These are phyloP conservation scores for Penicillium sp. DNA, from an alignment of 2,329 filamentous ascomycete species.

Conservation along the genomic window DNA sequence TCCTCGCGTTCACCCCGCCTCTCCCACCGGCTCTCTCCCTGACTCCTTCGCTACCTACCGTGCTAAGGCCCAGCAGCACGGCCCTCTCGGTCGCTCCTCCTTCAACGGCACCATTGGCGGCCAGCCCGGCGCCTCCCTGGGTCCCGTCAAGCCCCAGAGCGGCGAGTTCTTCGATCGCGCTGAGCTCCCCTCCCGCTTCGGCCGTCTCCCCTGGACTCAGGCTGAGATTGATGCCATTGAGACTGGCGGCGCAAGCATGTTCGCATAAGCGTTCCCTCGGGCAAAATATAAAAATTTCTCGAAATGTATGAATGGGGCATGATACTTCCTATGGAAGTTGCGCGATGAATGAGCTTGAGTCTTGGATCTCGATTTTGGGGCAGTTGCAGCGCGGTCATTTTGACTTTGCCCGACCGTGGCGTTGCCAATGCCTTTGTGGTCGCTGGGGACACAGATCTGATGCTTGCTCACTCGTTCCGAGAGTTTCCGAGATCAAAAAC, in stretches of 20 bases:
- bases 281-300: background rate
- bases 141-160: constrained; percentile 65
- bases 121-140: constrained; percentile 66
- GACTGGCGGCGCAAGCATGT: constrained; percentile 78
- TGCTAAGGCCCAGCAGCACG: constrained; percentile 63
- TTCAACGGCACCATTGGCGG: constrained; percentile 54
- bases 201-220: constrained; percentile 67
- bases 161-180: constrained; percentile 85
- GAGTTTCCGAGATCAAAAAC: background rate
- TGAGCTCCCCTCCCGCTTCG: constrained; percentile 83
- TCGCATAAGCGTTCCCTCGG: constrained; percentile 40
- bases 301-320: constrained; percentile 22
- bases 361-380: background rate
- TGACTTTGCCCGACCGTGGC: constrained; percentile 8
- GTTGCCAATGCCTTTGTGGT: background rate
- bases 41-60: constrained; percentile 63
- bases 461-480: constrained; percentile 1
- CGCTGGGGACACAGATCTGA: background rate
- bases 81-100: constrained; percentile 51
- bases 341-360: constrained; percentile 5
- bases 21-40: constrained; percentile 54
- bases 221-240: constrained; percentile 95
- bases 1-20: constrained; percentile 58
- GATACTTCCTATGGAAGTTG: constrained; percentile 21
- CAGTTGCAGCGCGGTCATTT: constrained; percentile 9